Percentiles rank a stretch among this genome's conserved stretches.
Evolutionary conservation across 441 rosid genomes (phyloP).

Genomic region (Eutrema salsugineum): DNA sequence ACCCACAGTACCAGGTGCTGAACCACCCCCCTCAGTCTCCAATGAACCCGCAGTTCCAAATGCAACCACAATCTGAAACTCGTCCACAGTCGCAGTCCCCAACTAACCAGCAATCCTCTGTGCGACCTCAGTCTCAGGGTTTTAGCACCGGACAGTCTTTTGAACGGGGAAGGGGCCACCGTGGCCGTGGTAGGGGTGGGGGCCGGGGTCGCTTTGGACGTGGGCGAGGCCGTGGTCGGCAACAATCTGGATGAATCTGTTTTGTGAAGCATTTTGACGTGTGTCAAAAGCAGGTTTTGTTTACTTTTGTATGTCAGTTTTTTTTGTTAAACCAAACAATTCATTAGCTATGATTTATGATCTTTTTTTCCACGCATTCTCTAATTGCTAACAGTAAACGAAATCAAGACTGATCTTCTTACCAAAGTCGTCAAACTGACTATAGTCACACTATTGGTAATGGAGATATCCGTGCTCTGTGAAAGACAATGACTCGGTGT

Average conservation of each 20-base stretch:
- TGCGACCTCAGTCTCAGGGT: constrained; percentile 29
- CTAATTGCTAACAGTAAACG: neutral
- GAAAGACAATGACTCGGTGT: constrained; percentile 56
- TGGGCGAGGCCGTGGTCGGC: constrained; percentile 32
- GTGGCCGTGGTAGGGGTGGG: constrained; percentile 38
- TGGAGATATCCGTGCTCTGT: constrained; percentile 64
- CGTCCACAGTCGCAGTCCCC: constrained; percentile 35
- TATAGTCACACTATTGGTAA: constrained; percentile 4
- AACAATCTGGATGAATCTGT: constrained; percentile 18
- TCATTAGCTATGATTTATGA: neutral
- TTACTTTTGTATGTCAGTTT: constrained; percentile 13
- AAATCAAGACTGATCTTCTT: neutral
- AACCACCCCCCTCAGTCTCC: constrained; percentile 35
- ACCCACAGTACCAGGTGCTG: constrained; percentile 19
- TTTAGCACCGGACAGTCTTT: constrained; percentile 48
- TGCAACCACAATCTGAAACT: constrained; percentile 13
- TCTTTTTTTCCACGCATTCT: neutral
- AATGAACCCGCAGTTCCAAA: constrained; percentile 29
- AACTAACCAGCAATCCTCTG: constrained; percentile 23
- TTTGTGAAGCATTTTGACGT: constrained; percentile 5
- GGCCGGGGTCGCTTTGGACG: constrained; percentile 33
- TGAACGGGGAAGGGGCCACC: constrained; percentile 42
- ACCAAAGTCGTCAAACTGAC: neutral
- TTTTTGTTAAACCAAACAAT: neutral
- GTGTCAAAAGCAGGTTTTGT: neutral